phyloP scores from a whole-genome alignment of 1,139 yeast genomes.

The Debaryomycetaceae sp. region DNA sequence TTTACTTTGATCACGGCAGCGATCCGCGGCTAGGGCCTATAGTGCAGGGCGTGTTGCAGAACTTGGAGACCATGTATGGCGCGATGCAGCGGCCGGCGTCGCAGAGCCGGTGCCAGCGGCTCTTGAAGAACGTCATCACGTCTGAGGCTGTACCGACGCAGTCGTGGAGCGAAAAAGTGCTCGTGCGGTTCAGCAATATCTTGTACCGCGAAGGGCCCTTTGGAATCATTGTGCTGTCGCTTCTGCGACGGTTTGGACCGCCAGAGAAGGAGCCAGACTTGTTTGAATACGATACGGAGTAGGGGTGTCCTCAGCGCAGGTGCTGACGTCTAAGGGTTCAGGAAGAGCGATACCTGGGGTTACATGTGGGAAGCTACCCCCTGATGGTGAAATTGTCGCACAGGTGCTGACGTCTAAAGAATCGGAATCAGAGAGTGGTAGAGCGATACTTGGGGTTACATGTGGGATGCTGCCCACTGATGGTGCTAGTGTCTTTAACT shows the following conservation, averaged over 20 bases:
- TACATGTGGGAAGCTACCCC: too few relatives aligned
- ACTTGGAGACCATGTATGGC: conserved; percentile 23
- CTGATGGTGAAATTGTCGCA: too few relatives aligned
- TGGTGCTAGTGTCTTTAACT: too few relatives aligned
- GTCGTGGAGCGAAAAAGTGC: conserved; percentile 26
- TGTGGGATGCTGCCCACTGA: too few relatives aligned
- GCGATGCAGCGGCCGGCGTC: conserved; percentile 14
- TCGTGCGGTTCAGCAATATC: conserved; percentile 27
- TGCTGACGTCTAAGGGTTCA: too few relatives aligned
- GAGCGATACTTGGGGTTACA: too few relatives aligned
- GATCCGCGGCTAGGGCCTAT: conserved; percentile 21
- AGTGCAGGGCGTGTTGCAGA: conserved; percentile 19
- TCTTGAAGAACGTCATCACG: conserved; percentile 12
- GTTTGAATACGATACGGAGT: conserved; percentile 34
- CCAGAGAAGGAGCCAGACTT: conserved; percentile 23
- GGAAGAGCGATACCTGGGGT: too few relatives aligned
- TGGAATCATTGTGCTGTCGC: conserved; percentile 31
- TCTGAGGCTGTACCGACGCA: conserved; percentile 11
- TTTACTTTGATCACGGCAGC: conserved; percentile 21
- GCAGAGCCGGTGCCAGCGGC: conserved; percentile 17
- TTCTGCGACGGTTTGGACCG: conserved; percentile 30
- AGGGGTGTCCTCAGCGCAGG: too few relatives aligned
- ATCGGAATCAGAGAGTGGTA: too few relatives aligned
- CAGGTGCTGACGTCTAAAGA: too few relatives aligned
- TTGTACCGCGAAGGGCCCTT: conserved; percentile 33